Conservation (phyloP, 2,329 filamentous ascomycete species). For the Dryadomyces quercus-mongolicae region DNA sequence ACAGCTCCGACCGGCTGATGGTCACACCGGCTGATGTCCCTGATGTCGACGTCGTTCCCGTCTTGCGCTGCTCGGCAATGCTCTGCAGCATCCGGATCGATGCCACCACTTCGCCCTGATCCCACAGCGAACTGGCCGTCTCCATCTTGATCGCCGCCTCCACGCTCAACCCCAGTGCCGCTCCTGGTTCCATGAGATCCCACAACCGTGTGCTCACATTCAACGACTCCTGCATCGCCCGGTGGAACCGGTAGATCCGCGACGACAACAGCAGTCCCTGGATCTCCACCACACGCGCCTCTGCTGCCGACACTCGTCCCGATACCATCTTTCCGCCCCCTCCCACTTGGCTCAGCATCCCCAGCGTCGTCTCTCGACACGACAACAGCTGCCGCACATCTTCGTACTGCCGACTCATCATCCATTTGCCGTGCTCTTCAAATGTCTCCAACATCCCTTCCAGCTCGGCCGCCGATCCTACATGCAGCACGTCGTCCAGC, state of each 20-base stretch:
- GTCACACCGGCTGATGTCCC: constrained; percentile 18
- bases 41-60: not conserved
- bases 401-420: constrained; percentile 42
- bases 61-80: constrained; percentile 32
- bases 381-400: constrained; percentile 64
- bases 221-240: constrained; percentile 73
- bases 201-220: constrained; percentile 77
- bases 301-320: constrained; percentile 43
- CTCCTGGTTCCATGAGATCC: constrained; percentile 59
- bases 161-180: constrained; percentile 59
- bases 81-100: constrained; percentile 82
- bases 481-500: constrained; percentile 63
- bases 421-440: constrained; percentile 58
- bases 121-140: constrained; percentile 83
- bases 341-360: constrained; percentile 61
- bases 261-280: constrained; percentile 67
- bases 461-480: constrained; percentile 46
- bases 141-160: constrained; percentile 70
- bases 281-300: constrained; percentile 61
- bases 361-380: constrained; percentile 71
- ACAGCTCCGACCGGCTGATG: constrained; percentile 63
- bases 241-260: constrained; percentile 64
- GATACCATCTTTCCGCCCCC: constrained; percentile 44
- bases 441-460: constrained; percentile 51
- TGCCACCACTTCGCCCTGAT: constrained; percentile 77